phyloP scores from a whole-genome alignment of 1,284 basidiomycete genomes.

The Caloboletus inedulis region DNA sequence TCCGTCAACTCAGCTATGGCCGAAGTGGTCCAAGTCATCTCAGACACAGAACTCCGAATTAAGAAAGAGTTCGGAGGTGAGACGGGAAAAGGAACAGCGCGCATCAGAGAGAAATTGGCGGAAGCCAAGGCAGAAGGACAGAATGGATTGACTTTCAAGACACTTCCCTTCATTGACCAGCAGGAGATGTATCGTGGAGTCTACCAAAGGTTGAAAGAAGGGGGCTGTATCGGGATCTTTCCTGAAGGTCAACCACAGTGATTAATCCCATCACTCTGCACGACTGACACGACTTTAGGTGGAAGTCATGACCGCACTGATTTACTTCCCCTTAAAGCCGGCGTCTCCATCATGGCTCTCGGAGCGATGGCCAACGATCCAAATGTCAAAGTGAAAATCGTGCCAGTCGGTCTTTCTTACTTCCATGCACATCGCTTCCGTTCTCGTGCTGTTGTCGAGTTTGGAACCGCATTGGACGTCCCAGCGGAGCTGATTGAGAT shows the following conservation, averaged over 20 bases:
- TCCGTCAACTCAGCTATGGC: conserved; percentile 74
- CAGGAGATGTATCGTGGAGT: conserved; percentile 94
- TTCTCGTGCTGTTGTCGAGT: conserved; percentile 95
- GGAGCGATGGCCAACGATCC: conserved; percentile 94
- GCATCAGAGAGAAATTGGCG: conserved; percentile 63
- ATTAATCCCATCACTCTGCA: conserved; percentile 1
- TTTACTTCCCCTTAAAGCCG: conserved; percentile 91
- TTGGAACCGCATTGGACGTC: conserved; percentile 89
- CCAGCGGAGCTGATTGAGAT: conserved; percentile 82
- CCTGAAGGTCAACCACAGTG: conserved; percentile 72
- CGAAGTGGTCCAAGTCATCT: conserved; percentile 86
- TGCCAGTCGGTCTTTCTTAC: conserved; percentile 93
- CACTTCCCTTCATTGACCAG: conserved; percentile 86
- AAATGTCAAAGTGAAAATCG: conserved; percentile 84
- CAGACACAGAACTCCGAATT: conserved; percentile 80
- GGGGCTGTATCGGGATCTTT: conserved; percentile 93
- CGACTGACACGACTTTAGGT: conserved; percentile 47
- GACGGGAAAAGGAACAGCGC: conserved; percentile 70
- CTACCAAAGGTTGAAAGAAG: conserved; percentile 83
- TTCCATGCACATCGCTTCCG: conserved; percentile 96
- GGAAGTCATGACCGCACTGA: conserved; percentile 97
- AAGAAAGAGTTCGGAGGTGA: conserved; percentile 90
- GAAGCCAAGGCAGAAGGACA: conserved; percentile 54
- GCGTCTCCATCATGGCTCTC: conserved; percentile 96
- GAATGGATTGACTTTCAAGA: conserved; percentile 71